Evolutionary conservation across 257 asterid genomes (phyloP), one percentile per base, ranked within the genome.

Genomic region (Coffea canephora): DNA sequence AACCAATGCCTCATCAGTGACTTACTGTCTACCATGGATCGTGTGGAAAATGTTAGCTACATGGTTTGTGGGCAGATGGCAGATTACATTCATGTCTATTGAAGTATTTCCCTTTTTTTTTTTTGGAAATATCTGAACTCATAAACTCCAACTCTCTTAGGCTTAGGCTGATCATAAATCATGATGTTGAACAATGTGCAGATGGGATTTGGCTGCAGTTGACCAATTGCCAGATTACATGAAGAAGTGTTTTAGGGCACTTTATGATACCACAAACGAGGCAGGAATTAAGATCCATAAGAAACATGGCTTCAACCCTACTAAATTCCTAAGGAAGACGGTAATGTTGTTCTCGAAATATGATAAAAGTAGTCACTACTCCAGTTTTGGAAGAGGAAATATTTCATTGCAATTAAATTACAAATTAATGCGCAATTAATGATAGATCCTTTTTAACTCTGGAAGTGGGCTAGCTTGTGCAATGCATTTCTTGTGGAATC

Each of bases 401-500:
- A 54, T 54, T 13, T 14, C 61, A 54, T 54, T 15, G 9, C 19
- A 54, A 54, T 48, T 7, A 48, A 48, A 48, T 8, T 48, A 48
- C 10, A 48, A 48, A 48, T 48, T 48, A 48, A 48, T 6, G 52
- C 5, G 52, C 9, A 48, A 46, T 46, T 46, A 46, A 48, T 48
- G 52, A 48, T 48, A 54, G 16, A 13, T 54, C 15, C 0, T 16
- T 12, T 1, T 61, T 48, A 7, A 48, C 6, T 7, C 46, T 8
- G 48, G 73, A 83, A 90, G 94, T 91, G 96, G 97, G 90, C 34
- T 49, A 82, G 43, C 65, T 77, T 91, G 79, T 83, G 89, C 78
- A 71, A 82, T 13, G 94, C 92, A 76, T 89, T 88, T 80, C 79
- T 88, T 7, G 79, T 34, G 13, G 94, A 91, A 81, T 85, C 88